Conservation (phyloP, 2,329 filamentous ascomycete genomes). For the Cercospora janseana region DNA sequence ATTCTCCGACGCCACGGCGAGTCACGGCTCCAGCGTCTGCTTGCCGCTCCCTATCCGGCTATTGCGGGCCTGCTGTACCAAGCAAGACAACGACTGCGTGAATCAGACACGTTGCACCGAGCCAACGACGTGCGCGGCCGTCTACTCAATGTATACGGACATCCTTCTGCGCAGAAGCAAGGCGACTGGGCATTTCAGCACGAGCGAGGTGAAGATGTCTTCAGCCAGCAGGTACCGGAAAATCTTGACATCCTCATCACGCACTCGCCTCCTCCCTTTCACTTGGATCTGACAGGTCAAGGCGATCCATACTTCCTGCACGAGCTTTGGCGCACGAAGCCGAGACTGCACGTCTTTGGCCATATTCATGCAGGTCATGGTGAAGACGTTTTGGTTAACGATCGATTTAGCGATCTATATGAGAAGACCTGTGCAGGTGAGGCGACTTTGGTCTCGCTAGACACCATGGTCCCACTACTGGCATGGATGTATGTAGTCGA, state of each 20-base stretch:
- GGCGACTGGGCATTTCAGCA: constrained; percentile 53
- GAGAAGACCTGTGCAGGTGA: constrained; percentile 43
- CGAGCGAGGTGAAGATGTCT: constrained; percentile 30
- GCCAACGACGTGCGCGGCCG: too few relatives aligned
- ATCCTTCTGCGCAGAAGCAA: constrained; percentile 65
- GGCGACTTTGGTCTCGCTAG: neutral
- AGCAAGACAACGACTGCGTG: too few relatives aligned
- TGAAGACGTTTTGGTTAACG: constrained; percentile 61
- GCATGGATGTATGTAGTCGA: neutral
- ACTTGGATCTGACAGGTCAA: constrained; percentile 43
- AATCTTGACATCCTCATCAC: constrained; percentile 43
- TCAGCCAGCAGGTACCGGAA: constrained; percentile 19
- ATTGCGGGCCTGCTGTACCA: too few relatives aligned
- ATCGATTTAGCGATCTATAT: constrained; percentile 67
- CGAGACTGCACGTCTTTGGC: constrained; percentile 42
- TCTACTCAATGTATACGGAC: too few relatives aligned
- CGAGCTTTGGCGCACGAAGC: constrained; percentile 37
- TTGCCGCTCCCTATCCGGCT: neutral
- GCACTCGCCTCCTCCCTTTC: constrained; percentile 40
- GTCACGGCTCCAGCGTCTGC: neutral
- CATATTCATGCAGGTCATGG: constrained; percentile 42
- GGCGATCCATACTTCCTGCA: neutral
- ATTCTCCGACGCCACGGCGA: neutral
- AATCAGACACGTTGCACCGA: too few relatives aligned
- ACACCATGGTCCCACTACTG: neutral